Percentiles rank a stretch among this genome's conserved stretches.
These are phyloP conservation scores for Zygosaccharomyces bailii DNA, from an alignment of 805 yeast genomes.

Conservation along the genomic window DNA sequence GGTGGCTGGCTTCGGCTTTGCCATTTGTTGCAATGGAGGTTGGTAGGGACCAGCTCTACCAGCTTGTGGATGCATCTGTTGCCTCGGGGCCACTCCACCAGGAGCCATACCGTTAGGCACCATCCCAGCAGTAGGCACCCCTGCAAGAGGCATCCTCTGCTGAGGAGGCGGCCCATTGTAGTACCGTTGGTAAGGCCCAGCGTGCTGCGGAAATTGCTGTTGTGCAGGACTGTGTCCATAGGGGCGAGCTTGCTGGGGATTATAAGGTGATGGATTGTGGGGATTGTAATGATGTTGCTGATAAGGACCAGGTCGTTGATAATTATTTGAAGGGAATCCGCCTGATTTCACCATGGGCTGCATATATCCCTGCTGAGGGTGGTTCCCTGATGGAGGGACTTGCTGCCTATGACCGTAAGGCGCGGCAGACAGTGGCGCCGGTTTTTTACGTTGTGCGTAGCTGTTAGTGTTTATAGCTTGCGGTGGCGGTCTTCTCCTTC, in stretches of 20 bases:
- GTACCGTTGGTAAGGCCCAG: slow-evolving; percentile 7
- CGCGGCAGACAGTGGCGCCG: background rate
- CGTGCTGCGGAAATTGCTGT: slow-evolving; percentile 7
- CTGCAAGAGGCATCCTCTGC: slow-evolving; percentile 9
- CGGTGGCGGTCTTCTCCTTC: background rate
- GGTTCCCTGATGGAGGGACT: background rate
- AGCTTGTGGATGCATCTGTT: slow-evolving; percentile 10
- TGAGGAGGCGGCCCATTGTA: slow-evolving; percentile 9
- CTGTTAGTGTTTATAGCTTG: background rate
- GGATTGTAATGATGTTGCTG: background rate
- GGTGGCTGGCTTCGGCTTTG: slow-evolving; percentile 17
- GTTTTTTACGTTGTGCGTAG: background rate
- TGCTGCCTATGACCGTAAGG: slow-evolving; percentile 3
- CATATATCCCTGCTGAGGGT: background rate
- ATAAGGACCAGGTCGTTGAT: background rate
- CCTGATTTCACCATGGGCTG: slow-evolving; percentile 2
- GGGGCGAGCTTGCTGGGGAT: slow-evolving; percentile 6
- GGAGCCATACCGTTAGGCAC: slow-evolving; percentile 5
- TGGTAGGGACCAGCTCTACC: slow-evolving; percentile 18
- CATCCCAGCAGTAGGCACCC: slow-evolving; percentile 3
- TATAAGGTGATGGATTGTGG: background rate
- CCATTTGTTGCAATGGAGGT: slow-evolving; percentile 4
- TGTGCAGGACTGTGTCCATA: slow-evolving; percentile 10
- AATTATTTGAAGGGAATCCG: background rate
- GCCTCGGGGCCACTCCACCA: slow-evolving; percentile 5